A percentile compares a stretch with the other conserved stretches of the same genome.
Conservation (phyloP, 1,139 yeast species). For the Insectozyma bohioensis region DNA sequence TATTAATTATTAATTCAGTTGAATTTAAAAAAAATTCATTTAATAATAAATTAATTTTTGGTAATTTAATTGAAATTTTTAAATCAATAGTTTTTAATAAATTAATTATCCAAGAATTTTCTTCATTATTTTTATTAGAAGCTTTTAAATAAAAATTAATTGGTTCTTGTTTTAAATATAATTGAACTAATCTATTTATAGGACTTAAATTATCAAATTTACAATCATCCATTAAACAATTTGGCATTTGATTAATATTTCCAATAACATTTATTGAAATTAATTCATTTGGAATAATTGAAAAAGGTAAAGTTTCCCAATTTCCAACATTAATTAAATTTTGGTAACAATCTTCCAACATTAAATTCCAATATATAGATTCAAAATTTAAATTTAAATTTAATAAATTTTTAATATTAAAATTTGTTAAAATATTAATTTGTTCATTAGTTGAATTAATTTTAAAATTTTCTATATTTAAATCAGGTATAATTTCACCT, state of each 20-base stretch:
- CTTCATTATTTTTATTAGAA: constrained; percentile 14
- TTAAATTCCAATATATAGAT: constrained; percentile 27
- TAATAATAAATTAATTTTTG: constrained; percentile 10
- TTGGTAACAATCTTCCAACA: constrained; percentile 25
- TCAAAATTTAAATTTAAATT: constrained; percentile 19
- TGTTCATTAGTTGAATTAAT: constrained; percentile 7
- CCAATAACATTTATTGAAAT: constrained; percentile 14
- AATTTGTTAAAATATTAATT: constrained; percentile 3
- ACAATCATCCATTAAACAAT: constrained; percentile 20
- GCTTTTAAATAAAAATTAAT: constrained; percentile 22
- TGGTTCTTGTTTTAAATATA: constrained; percentile 20
- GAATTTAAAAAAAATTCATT: constrained; percentile 1
- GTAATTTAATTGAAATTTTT: constrained; percentile 11
- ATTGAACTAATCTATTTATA: constrained; percentile 22
- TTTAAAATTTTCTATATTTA: constrained; percentile 11
- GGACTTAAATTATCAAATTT: constrained; percentile 21
- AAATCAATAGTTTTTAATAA: constrained; percentile 14
- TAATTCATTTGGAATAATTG: constrained; percentile 18
- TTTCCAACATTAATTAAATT: constrained; percentile 22
- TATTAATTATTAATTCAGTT: not conserved
- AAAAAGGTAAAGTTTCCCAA: constrained; percentile 21
- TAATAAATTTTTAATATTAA: constrained; percentile 4
- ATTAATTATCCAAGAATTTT: constrained; percentile 28
- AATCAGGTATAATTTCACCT: constrained; percentile 16
- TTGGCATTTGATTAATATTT: constrained; percentile 19